Evolutionary conservation across 495 filamentous ascomycete species (phyloP), one percentile per base, ranked within the genome.

Genomic region (Penicillium nucicola): DNA sequence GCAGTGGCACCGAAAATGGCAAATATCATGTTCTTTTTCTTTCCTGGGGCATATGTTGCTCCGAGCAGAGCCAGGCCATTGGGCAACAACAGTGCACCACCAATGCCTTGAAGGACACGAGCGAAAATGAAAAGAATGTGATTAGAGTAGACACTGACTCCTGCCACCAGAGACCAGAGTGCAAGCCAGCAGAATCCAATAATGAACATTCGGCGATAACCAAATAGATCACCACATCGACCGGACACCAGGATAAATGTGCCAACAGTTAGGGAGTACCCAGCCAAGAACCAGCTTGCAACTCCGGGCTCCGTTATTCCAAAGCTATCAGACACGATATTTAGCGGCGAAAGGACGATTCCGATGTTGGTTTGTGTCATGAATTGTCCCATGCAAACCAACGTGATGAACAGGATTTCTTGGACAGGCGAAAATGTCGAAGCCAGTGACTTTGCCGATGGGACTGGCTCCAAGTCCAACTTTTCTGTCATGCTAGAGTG

Each of bases 171-270:
- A 12, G 75, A 78, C 83, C 83, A 86, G 4, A 84, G 12, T 3
- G 72, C 74, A 33, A 79, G 75, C 82, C 81, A 85, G 13, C 69
- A 46, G 31, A 77, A 83, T 6, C 83, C 83, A 31, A 74, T 66
- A 4, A 81, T 50, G 42, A 84, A 80, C 57, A 86, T 68, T 1
- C 60, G 68, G 47, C 81, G 83, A 56, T 84, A 74, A 13, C 83
- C 82, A 53, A 75, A 80, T 1, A 79, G 52, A 48, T 86, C 83
- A 17, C 83, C 83, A 6, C 82, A 65, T 9, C 82, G 74, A 13
- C 83, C 83, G 9, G 76, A 77, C 19, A 84, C 67, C n/a, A 85
- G 66, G 59, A 86, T 84, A 53, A 86, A 86, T 6, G 82, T 84
- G 23, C 83, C 83, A 15, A 81, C 75, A 0, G 82, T 84, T 35